These are phyloP conservation scores for Emmonsia crescens DNA, from an alignment of 2,329 filamentous ascomycete genomes.

Conservation along the genomic window DNA sequence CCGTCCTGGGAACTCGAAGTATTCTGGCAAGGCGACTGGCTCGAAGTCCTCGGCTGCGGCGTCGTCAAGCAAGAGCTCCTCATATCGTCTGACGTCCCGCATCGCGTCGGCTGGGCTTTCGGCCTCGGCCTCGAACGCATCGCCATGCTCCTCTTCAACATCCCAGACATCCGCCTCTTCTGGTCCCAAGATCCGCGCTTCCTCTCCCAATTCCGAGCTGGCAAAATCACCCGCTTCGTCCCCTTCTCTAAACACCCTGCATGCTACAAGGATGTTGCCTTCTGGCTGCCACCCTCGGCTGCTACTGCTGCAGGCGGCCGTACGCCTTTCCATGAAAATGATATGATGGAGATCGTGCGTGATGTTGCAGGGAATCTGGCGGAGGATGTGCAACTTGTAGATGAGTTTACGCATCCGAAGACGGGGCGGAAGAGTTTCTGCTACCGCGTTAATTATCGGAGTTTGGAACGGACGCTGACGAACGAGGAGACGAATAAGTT, in stretches of 20 bases:
- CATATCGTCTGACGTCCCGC: conserved; percentile 61
- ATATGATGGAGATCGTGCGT: conserved; percentile 91
- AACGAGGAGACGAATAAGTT: conserved; percentile 68
- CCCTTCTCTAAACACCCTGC: conserved; percentile 87
- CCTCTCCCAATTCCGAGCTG: conserved; percentile 62
- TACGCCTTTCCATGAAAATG: conserved; percentile 72
- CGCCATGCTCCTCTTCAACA: conserved; percentile 93
- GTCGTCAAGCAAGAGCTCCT: conserved; percentile 76
- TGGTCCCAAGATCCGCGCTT: conserved; percentile 84
- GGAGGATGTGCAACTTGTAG: conserved; percentile 75
- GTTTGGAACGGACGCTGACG: conserved; percentile 79
- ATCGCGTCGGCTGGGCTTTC: conserved; percentile 86
- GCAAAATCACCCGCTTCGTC: conserved; percentile 54
- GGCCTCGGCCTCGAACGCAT: conserved; percentile 89
- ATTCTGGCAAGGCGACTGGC: conserved; percentile 87
- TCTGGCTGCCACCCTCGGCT: conserved; percentile 58
- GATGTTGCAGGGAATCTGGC: conserved; percentile 70
- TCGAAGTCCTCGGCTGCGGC: conserved; percentile 90
- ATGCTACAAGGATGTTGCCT: conserved; percentile 85
- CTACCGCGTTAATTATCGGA: conserved; percentile 89
- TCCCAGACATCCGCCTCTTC: conserved; percentile 92
- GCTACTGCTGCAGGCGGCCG: conserved; percentile 29
- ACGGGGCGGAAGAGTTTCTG: conserved; percentile 74
- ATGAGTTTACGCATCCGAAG: conserved; percentile 82
- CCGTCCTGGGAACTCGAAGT: conserved; percentile 96